Evolutionary conservation across 805 yeast species (phyloP).

Genomic region (Gaillardinia entomophila): DNA sequence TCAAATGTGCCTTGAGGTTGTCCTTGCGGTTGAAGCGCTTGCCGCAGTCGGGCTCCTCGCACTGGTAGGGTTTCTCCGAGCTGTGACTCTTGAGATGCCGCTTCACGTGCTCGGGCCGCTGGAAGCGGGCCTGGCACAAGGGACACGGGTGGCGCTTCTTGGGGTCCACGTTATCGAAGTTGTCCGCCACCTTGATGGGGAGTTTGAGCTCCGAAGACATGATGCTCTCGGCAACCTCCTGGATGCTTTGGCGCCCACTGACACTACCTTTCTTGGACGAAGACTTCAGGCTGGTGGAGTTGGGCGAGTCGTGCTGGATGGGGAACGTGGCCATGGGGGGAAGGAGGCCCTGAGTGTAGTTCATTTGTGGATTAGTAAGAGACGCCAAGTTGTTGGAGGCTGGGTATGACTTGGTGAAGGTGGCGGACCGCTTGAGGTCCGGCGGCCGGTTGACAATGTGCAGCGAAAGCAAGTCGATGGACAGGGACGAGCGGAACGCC

Average conservation of each 20-base stretch:
- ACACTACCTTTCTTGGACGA: background rate
- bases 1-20: constrained; percentile 54
- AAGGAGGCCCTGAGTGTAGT: constrained; percentile 10
- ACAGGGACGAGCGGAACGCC: constrained; percentile 1
- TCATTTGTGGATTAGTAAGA: constrained; percentile 32
- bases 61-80: constrained; percentile 51
- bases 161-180: constrained; percentile 33
- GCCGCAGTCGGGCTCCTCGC: constrained; percentile 47
- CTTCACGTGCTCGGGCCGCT: constrained; percentile 68
- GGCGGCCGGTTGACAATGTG: constrained; percentile 6
- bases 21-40: constrained; percentile 56
- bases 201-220: constrained; percentile 14
- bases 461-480: constrained; percentile 12
- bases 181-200: constrained; percentile 16
- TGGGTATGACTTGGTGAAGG: constrained; percentile 36
- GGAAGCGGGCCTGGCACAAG: constrained; percentile 55
- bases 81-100: constrained; percentile 56
- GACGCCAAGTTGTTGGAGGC: constrained; percentile 52
- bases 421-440: constrained; percentile 6
- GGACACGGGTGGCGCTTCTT: constrained; percentile 64
- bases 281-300: background rate
- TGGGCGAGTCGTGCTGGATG: background rate
- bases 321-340: constrained; percentile 31
- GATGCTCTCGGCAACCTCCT: constrained; percentile 13
- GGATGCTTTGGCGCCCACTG: constrained; percentile 2